Base-by-base conservation (phyloP, 1,139 yeast species). In the Blastobotrys buckinghamii region DNA sequence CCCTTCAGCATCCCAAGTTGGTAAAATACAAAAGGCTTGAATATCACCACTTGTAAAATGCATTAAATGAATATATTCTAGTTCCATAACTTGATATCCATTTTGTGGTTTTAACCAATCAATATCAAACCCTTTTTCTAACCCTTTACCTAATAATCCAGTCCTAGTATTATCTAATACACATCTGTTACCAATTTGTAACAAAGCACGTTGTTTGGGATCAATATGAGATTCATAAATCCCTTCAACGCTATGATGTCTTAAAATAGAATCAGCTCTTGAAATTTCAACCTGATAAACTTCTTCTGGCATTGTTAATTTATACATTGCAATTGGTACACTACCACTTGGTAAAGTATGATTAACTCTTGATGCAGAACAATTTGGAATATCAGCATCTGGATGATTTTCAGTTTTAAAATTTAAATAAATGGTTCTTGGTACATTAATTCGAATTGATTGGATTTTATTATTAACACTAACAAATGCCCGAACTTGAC, bases 141-240 rank as follows among this genome's bases (percentile, higher is more conserved):
- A 70, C 24, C 97, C 96, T 59, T 77, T 79, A 9, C 97, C 95
- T n/a, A 92, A 71, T 1, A 92, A 79, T 16, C 97, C 96, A 16
- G 88, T 79, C 32, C 63, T 62, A 48, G 75, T 72, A 0, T 85
- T 75, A 56, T 79, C 86, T 55, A 89, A 83, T 30, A 74, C 74
- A 26, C 92, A 85, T 10, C 78, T 73, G 24, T 82, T 75, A 1
- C 98, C 98, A 32, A 92, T 69, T 36, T 83, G 83, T 55, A 94
- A 76, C 36, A 89, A 75, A 0, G 89, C 89, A 42, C 97, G 71
- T 55, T 88, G 92, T 5, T 78, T 71, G 0, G 88, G 67, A 17
- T 73, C 74, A 40, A 94, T 72, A 39, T 85, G 79, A 2, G 88
- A 70, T 63, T 94, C 98, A 67, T 85, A 90, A 5, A 90, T 67